A percentile compares a stretch with the other conserved stretches of the same genome.
Conservation (phyloP, 1,284 basidiomycete species). For the Ustilago lituana region DNA sequence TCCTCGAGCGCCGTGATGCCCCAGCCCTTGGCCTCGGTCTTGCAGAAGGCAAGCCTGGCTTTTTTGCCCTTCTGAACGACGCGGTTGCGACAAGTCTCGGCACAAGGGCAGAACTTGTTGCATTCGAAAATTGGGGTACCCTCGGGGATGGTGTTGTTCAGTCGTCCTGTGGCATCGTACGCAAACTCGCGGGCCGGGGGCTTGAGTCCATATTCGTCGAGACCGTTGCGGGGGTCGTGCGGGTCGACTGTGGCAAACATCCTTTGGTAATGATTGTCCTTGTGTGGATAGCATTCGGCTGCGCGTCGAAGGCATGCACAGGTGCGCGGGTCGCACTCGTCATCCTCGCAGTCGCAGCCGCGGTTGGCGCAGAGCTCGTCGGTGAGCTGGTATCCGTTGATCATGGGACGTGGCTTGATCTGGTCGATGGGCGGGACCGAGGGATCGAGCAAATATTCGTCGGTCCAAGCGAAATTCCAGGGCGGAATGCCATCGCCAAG, state of each 20-base stretch:
- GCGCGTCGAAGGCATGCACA: conserved; percentile 47
- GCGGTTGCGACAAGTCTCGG: conserved; percentile 80
- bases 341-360: conserved; percentile 49
- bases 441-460: conserved; percentile 42
- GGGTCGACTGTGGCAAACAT: conserved; percentile 9
- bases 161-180: conserved; percentile 33
- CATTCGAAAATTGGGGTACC: conserved; percentile 82
- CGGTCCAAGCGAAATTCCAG: conserved; percentile 49
- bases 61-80: conserved; percentile 83
- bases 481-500: conserved; percentile 50
- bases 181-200: conserved; percentile 17
- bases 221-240: neutral
- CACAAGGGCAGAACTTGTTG: conserved; percentile 80
- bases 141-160: conserved; percentile 6
- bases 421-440: conserved; percentile 12
- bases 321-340: conserved; percentile 44
- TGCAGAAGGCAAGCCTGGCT: conserved; percentile 69
- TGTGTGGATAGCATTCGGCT: conserved; percentile 20
- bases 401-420: conserved; percentile 1
- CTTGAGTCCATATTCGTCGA: neutral
- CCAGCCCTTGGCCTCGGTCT: conserved; percentile 76
- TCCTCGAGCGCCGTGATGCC: conserved; percentile 70
- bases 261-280: conserved; percentile 7
- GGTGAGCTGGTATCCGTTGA: conserved; percentile 32
- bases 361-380: conserved; percentile 24